Evolutionary conservation across 805 yeast genomes (phyloP).

Genomic region (Lachancea cidri): DNA sequence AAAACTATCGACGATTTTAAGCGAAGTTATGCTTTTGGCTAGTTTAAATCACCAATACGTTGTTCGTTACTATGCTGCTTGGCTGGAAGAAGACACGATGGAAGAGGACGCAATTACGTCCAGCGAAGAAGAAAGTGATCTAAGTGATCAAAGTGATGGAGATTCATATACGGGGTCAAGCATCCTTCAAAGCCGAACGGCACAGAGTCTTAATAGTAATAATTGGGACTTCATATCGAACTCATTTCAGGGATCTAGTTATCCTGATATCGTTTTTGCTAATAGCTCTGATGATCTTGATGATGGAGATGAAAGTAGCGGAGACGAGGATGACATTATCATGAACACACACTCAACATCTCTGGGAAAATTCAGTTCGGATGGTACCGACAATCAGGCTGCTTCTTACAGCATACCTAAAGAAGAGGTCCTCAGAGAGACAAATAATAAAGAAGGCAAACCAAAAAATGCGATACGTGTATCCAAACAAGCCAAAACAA

Average conservation of each 20-base stretch:
- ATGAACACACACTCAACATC: neutral
- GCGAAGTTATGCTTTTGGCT: slow-evolving; percentile 89
- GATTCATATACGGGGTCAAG: slow-evolving; percentile 13
- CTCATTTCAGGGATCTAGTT: slow-evolving; percentile 42
- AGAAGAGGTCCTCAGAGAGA: no score
- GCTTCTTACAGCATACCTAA: no score
- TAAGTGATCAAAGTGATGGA: slow-evolving; percentile 12
- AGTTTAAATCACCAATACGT: slow-evolving; percentile 92
- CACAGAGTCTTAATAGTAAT: slow-evolving; percentile 20
- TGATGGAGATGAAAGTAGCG: slow-evolving; percentile 15
- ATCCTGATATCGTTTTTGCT: slow-evolving; percentile 53
- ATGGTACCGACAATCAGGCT: no score
- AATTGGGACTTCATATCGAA: slow-evolving; percentile 65
- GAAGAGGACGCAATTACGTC: slow-evolving; percentile 35
- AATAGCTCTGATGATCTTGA: slow-evolving; percentile 32
- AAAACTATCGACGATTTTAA: slow-evolving; percentile 72
- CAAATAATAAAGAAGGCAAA: no score
- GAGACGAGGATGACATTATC: neutral
- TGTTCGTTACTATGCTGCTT: slow-evolving; percentile 93
- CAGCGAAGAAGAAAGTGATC: slow-evolving; percentile 27
- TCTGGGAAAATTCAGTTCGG: no score
- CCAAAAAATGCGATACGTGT: no score
- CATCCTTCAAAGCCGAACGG: slow-evolving; percentile 29
- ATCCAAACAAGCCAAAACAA: slow-evolving; percentile 33
- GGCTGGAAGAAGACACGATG: slow-evolving; percentile 75